phyloP scores from a whole-genome alignment of 2,329 filamentous ascomycete genomes.

The Anisogramma anomala region DNA sequence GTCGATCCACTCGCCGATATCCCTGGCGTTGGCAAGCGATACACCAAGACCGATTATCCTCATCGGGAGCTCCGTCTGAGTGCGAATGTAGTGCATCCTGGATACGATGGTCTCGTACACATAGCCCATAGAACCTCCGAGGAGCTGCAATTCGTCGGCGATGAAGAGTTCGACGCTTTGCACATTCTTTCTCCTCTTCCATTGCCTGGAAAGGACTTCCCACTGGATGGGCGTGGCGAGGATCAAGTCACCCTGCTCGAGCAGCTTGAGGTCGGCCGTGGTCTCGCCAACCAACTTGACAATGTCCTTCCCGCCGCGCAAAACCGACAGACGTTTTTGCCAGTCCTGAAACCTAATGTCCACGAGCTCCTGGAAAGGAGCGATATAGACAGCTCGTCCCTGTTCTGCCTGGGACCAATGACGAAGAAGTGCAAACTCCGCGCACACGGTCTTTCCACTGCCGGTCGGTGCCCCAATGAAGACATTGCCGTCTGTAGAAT shows the following conservation, averaged over 20 bases:
- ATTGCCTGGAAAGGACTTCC: constrained; percentile 91
- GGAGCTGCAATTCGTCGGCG: constrained; percentile 86
- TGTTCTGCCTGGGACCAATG: constrained; percentile 67
- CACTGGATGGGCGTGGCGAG: constrained; percentile 88
- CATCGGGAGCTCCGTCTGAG: constrained; percentile 73
- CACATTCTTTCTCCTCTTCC: constrained; percentile 93
- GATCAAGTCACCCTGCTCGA: constrained; percentile 79
- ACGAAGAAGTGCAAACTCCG: constrained; percentile 81
- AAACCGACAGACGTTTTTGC: constrained; percentile 59
- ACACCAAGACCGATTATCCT: constrained; percentile 85
- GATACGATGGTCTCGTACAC: constrained; percentile 96
- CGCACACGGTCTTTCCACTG: constrained; percentile 93
- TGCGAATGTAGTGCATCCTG: constrained; percentile 90
- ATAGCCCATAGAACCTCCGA: constrained; percentile 77
- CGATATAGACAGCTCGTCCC: constrained; percentile 82
- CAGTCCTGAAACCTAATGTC: constrained; percentile 75
- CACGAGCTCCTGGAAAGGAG: constrained; percentile 87
- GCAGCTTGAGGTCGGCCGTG: constrained; percentile 74
- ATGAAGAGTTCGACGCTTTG: constrained; percentile 85
- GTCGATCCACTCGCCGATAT: constrained; percentile 95
- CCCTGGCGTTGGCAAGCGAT: constrained; percentile 81
- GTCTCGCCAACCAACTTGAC: constrained; percentile 92
- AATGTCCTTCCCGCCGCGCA: constrained; percentile 77
- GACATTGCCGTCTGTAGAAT: constrained; percentile 83
- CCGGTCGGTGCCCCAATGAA: constrained; percentile 88